phyloP scores from a whole-genome alignment of 352 stramenopile genomes.

The Discostella stelligera region DNA sequence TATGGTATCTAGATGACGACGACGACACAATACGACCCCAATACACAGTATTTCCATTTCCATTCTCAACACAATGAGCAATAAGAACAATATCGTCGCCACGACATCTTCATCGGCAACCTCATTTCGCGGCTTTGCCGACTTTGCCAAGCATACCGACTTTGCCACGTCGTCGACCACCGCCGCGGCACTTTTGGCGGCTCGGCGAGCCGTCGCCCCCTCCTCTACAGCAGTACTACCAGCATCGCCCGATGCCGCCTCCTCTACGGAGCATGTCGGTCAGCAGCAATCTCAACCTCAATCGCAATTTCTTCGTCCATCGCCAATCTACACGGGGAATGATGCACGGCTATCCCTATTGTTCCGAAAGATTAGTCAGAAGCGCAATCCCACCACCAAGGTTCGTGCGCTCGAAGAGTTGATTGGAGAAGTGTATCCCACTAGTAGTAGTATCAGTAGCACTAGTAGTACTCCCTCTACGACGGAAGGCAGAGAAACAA shows the following conservation, averaged over 20 bases:
- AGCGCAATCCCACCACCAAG: conserved; percentile 70
- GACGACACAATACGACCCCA: too few relatives aligned
- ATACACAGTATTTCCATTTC: too few relatives aligned
- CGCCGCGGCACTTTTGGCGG: conserved; percentile 26
- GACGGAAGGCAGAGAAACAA: background rate
- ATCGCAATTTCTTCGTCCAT: conserved; percentile 19
- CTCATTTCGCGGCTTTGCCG: conserved; percentile 35
- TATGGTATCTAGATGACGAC: too few relatives aligned
- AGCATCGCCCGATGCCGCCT: background rate
- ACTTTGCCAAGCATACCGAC: conserved; percentile 8
- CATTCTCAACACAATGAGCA: conserved; percentile 1
- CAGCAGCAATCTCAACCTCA: background rate
- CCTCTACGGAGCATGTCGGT: background rate
- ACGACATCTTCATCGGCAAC: background rate
- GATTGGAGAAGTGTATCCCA: conserved; percentile 26
- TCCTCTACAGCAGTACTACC: background rate
- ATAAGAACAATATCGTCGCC: background rate
- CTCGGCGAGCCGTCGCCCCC: background rate
- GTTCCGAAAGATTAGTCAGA: conserved; percentile 71
- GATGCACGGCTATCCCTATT: conserved; percentile 47
- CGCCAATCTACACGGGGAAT: conserved; percentile 64
- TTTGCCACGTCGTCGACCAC: conserved; percentile 13
- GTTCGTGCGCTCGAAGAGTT: conserved; percentile 61
- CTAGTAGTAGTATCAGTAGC: background rate
- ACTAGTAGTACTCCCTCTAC: background rate